Base-by-base conservation (phyloP, 805 yeast genomes). In the Candida oleophila region DNA sequence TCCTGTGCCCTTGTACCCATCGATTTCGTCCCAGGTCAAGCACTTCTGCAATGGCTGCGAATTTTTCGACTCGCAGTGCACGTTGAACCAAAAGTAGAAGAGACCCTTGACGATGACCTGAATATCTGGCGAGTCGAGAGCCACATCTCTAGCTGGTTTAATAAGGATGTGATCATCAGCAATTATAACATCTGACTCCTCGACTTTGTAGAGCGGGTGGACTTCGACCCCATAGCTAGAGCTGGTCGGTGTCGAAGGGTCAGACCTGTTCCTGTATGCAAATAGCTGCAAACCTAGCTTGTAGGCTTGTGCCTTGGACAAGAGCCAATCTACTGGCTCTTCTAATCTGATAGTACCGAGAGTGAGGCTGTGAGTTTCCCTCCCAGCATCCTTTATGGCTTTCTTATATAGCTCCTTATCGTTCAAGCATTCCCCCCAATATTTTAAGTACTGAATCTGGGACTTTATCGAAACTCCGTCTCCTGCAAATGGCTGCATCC, bases 391-490 rank as follows among this genome's bases (percentile, higher is more conserved):
- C 28, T 28, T 36, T 20, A 36, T 36, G 5, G 39, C 39, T 3
- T 5, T 4, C n/a, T 39, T 39, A 16, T 39, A 39, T 15, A 39
- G 22, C 16, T 20, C 18, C 19, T 39, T 39, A 20, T 16, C 11
- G 25, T n/a, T 7, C 21, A 20, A 18, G 47, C 43, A 14, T 16
- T 18, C 22, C 30, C 51, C 46, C 70, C 79, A 82, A 59, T 92
- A 92, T 3, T 65, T 55, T 28, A 90, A 65, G 57, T 82, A 89
- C 39, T 92, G 61, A 21, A 73, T 60, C 62, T 92, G 97, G 3
- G 91, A 82, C 15, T 55, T 49, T 28, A 89, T 87, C 0, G 89
- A 78, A 1, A 92, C 83, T 0, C 96, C 97, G 9, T 66, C 63
- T 2, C 85, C 83, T 39, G 81, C 74, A 3, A 76, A 70, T 21